Base-by-base conservation (phyloP, 2,329 filamentous ascomycete genomes). In the Fusarium vanettenii region DNA sequence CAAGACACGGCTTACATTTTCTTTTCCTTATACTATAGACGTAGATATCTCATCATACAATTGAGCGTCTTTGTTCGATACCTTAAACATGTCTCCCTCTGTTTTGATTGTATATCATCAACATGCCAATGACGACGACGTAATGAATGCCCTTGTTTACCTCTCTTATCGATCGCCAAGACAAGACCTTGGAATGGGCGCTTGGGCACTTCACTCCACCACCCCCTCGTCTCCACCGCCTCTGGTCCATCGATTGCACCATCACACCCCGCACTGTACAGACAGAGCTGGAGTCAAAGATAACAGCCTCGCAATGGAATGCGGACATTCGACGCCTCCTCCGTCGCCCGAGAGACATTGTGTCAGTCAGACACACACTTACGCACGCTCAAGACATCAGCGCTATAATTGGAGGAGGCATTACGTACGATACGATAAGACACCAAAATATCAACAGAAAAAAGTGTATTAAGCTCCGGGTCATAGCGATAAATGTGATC, bases 401-500 rank as follows among this genome's bases (percentile, higher is more conserved):
- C 31, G 33, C 55, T 59, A 18, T 59, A 39, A 45, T 25, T 37
- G 14, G 22, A 45, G 6, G 43, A 45, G 20, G 43, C 43, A 14
- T 45, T 25, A 22, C 20, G n/a, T 22, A 14, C 39, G 39, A n/a
- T 45, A 8, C 16, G 48, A n/a, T 45, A 16, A 10, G 48, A 29
- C 18, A 10, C 41, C n/a, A 27, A 29, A 43, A 60, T 52, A 29
- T 52, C 48, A 52, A 29, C 48, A 39, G 66, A 60, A 72, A 75
- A 72, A 64, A 59, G 59, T 73, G 45, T 72, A 74, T 74, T 75
- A 74, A 70, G 65, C 45, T 25, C 61, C 60, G 60, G 62, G 72
- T 74, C 72, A 70, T 75, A 66, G 59, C 7, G 27, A 20, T 56
- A 56, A 41, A 43, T 66, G 59, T 45, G 67, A 52, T 73, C 63